Evolutionary conservation across 139 green algal genomes (phyloP).

Genomic region (Choricystis sp.): DNA sequence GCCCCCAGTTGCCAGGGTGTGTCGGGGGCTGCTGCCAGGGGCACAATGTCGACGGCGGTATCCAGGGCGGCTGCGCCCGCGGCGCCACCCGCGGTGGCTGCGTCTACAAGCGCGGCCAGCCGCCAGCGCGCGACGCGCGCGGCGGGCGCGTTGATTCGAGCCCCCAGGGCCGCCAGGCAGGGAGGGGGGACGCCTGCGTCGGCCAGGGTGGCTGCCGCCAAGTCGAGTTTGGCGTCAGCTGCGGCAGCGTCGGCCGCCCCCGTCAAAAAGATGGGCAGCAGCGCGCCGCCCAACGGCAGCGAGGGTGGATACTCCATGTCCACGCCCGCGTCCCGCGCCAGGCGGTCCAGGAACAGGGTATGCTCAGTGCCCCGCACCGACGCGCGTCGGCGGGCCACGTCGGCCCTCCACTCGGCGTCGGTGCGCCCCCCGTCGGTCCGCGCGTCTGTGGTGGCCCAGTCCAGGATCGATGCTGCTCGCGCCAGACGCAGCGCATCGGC

Average conservation of each 20-base stretch:
- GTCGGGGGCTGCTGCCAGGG: neutral
- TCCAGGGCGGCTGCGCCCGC: neutral
- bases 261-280: neutral
- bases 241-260: no score
- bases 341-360: neutral
- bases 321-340: neutral
- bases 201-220: neutral
- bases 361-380: no score
- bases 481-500: neutral
- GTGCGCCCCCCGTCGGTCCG: no score
- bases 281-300: no score
- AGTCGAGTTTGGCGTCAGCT: neutral
- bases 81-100: no score
- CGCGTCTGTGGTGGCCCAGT: neutral
- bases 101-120: neutral
- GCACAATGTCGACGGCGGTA: neutral
- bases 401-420: neutral
- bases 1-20: conserved; percentile 8
- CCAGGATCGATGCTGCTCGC: neutral
- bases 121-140: neutral
- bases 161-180: neutral
- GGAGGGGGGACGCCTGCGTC: neutral
- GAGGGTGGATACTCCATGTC: neutral
- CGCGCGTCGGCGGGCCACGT: neutral
- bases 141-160: neutral